Conservation (phyloP, 1,284 basidiomycete species). For the Pyrrhoderma noxium region DNA sequence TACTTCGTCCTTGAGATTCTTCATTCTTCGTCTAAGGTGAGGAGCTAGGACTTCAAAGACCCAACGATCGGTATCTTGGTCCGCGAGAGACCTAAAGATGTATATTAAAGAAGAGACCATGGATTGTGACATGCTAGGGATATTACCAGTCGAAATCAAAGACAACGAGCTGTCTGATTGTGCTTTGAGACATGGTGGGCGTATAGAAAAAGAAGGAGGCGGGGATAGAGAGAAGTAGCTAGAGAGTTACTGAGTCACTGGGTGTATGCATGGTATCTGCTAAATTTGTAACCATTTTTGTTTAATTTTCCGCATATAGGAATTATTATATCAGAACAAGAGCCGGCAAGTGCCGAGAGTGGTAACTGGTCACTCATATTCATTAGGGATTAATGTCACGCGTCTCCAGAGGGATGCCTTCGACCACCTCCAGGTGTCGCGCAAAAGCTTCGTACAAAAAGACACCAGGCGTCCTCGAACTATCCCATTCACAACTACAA, state of each 20-base stretch:
- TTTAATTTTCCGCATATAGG: too few species aligned
- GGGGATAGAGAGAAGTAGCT: too few species aligned
- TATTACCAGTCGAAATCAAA: constrained; percentile 96
- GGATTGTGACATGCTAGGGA: background rate
- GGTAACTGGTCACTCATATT: background rate
- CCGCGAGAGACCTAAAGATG: constrained; percentile 67
- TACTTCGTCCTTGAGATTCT: constrained; percentile 54
- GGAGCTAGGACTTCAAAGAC: constrained; percentile 89
- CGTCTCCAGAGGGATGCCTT: constrained; percentile 32
- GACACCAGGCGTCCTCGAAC: constrained; percentile 58
- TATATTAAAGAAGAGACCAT: constrained; percentile 1
- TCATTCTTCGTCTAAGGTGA: constrained; percentile 78
- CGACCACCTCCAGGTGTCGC: constrained; percentile 42
- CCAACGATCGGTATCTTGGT: constrained; percentile 97
- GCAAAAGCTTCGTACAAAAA: constrained; percentile 80
- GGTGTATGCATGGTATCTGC: too few species aligned
- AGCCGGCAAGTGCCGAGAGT: constrained; percentile 10
- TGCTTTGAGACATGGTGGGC: constrained; percentile 29
- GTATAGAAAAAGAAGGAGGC: background rate
- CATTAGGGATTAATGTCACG: background rate
- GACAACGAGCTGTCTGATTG: constrained; percentile 75
- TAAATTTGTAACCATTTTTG: too few species aligned
- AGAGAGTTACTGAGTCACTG: too few species aligned
- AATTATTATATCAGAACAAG: too few species aligned
- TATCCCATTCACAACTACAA: constrained; percentile 58